Percentiles rank a stretch among this genome's conserved stretches.
These are phyloP conservation scores for Oxyria digyna DNA, from an alignment of 148 eudicot species.

Conservation along the genomic window DNA sequence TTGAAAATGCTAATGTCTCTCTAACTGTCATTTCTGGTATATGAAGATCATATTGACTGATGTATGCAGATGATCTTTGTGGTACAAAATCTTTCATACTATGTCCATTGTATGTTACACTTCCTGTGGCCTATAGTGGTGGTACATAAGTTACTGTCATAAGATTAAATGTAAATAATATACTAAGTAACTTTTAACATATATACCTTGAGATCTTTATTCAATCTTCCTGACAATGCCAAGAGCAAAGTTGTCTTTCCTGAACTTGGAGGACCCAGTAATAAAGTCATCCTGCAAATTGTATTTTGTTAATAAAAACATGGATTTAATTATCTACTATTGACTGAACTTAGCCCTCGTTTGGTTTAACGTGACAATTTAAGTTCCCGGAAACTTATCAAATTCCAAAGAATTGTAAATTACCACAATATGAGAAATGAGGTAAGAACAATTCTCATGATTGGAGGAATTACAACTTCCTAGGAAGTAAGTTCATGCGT, in stretches of 20 bases:
- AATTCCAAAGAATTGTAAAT: too few species aligned
- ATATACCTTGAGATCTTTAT: slow-evolving; percentile 23
- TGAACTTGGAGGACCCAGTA: slow-evolving; percentile 63
- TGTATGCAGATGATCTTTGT: slow-evolving; percentile 52
- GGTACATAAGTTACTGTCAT: background rate
- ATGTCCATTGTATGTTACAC: slow-evolving; percentile 47
- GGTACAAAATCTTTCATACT: slow-evolving; percentile 53
- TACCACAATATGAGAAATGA: too few species aligned
- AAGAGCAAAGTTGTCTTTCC: slow-evolving; percentile 58
- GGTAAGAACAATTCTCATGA: too few species aligned
- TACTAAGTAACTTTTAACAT: background rate
- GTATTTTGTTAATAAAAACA: background rate
- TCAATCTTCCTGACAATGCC: slow-evolving; percentile 57
- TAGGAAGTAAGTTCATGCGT: too few species aligned
- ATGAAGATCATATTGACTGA: slow-evolving; percentile 55
- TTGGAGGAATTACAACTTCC: too few species aligned
- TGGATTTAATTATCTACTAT: too few species aligned
- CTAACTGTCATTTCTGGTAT: slow-evolving; percentile 57
- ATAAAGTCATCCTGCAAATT: slow-evolving; percentile 39
- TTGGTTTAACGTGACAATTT: too few species aligned
- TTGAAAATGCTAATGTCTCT: slow-evolving; percentile 56
- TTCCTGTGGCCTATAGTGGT: slow-evolving; percentile 30
- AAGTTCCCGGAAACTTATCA: too few species aligned
- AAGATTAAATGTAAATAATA: background rate
- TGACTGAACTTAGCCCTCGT: too few species aligned